Evolutionary conservation across 2,329 filamentous ascomycete genomes (phyloP), one percentile per base, ranked within the genome.

Genomic region (Lachnellula subtilissima): DNA sequence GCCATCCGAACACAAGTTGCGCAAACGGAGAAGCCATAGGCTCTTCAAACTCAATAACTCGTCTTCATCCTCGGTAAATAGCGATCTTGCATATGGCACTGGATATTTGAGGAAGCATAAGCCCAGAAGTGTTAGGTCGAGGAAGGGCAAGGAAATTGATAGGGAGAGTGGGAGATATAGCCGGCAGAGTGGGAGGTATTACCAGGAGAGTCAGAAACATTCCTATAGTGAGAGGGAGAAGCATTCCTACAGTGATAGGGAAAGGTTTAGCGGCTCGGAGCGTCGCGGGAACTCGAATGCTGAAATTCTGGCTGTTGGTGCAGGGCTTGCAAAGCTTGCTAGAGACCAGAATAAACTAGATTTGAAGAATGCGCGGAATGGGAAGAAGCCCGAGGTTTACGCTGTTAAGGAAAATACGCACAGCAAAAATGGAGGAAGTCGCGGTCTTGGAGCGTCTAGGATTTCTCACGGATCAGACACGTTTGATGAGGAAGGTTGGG

Each of bases 1-100:
- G 5, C 79, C 81, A 14, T 83, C 81, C 8, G 82, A 85, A 62
- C 74, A 73, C 25, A 66, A 62, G 56, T 68, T 76, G 61, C 76
- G 76, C 54, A 76, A 75, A 61, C 76, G 74, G 61, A 76, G 76
- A 40, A 72, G 69, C 52, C 71, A 70, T 25, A 78, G 82, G 56
- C 78, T 87, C 52, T 76, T 85, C 43, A 79, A 77, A 55, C 79
- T 84, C 63, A 76, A 74, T 53, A 87, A 85, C 64, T 85, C 81
- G 2, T 88, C 85, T 1, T 86, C 83, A 2, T 87, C 84, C 0
- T 87, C 84, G 0, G 76, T 87, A 53, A 84, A 87, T 69, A 82
- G 80, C 19, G 86, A 89, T 66, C 72, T 89, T 58, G 85, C 85
- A 9, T 89, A 88, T 67, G 85, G 86, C 9, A 77, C 74, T 53